Base-by-base conservation (phyloP, 140 eudicot genomes). In the Bidens hawaiensis region DNA sequence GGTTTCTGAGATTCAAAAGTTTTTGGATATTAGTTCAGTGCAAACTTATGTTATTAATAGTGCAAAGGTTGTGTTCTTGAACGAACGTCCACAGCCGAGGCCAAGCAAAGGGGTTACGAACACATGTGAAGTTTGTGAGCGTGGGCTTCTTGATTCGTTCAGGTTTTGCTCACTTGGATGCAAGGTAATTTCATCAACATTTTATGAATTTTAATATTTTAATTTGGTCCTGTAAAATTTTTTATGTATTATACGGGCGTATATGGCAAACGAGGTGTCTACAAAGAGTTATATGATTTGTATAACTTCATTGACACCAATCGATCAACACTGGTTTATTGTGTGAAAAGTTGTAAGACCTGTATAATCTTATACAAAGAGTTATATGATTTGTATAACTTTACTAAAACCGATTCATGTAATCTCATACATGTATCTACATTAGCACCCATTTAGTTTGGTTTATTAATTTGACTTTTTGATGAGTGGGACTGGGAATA, bases 71-170 rank as follows among this genome's bases (percentile, higher is more conserved):
- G 96, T 88, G 24, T 88, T 88, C 83, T 73, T 88, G 75, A 88
- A 88, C 26, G 94, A 88, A 63, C 63, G 96, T 24, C 96, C 96
- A 5, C 90, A 88, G 45, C 96, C 87, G 0, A 77, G 94, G 85
- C 96, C 94, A 0, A 88, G 94, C 0, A 88, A 88, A 71, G 96
- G 96, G 18, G 96, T 88, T 46, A 82, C 88, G 14, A 82, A 89
- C 38, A 82, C 95, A 2, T 89, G 96, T 28, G 81, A 78, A 69
- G 90, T 81, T 4, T 89, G 96, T 54, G 95, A 85, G 7, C 87
- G 96, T 0, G 79, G 94, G 67, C 88, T 88, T 28, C 94, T 82
- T 15, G 94, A 88, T 47, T 82, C 88, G 23, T 89, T 89, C 77
- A 30, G 80, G 13, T 89, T 85, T 77, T 89, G 95, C 54, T 89